Evolutionary conservation across 1,284 basidiomycete species (phyloP), one percentile per base, ranked within the genome.

Genomic region (Rhodotorula sp.): DNA sequence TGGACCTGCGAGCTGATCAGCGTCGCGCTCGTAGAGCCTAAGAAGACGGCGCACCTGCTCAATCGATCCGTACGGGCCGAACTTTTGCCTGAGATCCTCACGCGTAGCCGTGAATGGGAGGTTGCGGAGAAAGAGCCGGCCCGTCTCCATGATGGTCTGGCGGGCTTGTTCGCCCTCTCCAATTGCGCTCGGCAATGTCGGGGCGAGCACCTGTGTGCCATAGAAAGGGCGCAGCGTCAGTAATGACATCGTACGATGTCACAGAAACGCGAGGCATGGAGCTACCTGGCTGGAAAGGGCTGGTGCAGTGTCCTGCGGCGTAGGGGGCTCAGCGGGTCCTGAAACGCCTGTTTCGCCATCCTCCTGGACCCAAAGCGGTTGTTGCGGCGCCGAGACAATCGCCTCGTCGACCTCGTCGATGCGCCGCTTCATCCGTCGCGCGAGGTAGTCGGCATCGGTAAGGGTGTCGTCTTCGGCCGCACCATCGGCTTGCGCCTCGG

Each of bases 111-210:
- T 86, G 79, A 93, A 98, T 0, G 94, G 86, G 29, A 98, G 82
- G 80, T 98, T 99, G 22, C 96, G 91, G 12, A 98, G 84, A 80
- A 98, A 98, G 9, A 98, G 83, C 2, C 96, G 88, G 0, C 88
- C 87, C 0, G 92, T 94, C 69, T 87, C 86, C 36, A 91, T 83
- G 67, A 97, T 74, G 75, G 78, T 60, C 77, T 62, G n/a, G 9
- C 51, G 36, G 5, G 58, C 44, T 73, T 55, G 71, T 44, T 86
- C 85, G 41, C 39, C 25, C 37, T n/a, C 51, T 55, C 65, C 63
- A n/a, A 34, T 21, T 44, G 37, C n/a, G 12, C 7, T 9, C 19
- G 46, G 21, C 13, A 8, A 22, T 22, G 46, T 3, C 46, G 19
- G 7, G 9, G 39, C 39, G 39, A 39, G 8, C 21, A 22, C 19